These are phyloP conservation scores for Mucor indicus DNA, from an alignment of 371 early-diverging fungal species.

Conservation along the genomic window DNA sequence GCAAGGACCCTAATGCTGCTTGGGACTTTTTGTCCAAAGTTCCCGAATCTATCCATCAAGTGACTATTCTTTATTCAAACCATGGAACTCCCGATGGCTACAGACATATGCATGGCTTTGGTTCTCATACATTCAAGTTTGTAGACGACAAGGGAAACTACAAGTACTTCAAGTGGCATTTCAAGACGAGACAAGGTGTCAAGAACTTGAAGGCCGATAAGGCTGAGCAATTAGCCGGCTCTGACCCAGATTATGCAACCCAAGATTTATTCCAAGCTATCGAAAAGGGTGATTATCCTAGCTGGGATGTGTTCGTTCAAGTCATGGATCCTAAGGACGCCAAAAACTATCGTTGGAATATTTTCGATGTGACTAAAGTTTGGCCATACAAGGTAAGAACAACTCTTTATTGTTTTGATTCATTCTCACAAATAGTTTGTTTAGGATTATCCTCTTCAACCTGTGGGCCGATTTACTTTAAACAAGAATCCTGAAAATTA, in stretches of 20 bases:
- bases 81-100: conserved; percentile 79
- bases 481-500: conserved; percentile 75
- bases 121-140: conserved; percentile 73
- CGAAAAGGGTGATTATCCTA: conserved; percentile 65
- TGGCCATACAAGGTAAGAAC: conserved; percentile 64
- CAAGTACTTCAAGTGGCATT: conserved; percentile 83
- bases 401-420: conserved; percentile 3
- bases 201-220: conserved; percentile 65
- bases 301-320: conserved; percentile 74
- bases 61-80: conserved; percentile 72
- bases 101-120: conserved; percentile 77
- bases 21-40: conserved; percentile 79
- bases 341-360: conserved; percentile 67
- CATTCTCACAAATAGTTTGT: too few relatives aligned
- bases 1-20: conserved; percentile 45
- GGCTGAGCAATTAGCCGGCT: conserved; percentile 54
- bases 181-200: conserved; percentile 75
- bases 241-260: conserved; percentile 72
- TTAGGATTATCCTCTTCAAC: conserved; percentile 65
- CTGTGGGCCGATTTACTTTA: conserved; percentile 67
- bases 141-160: conserved; percentile 67
- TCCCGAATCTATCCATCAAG: conserved; percentile 76
- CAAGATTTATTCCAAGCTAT: conserved; percentile 75
- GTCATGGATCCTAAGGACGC: conserved; percentile 71
- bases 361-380: conserved; percentile 84